A percentile compares a stretch with the other conserved stretches of the same genome.
Evolutionary conservation across 495 filamentous ascomycete genomes (phyloP).

Genomic region (Trichoderma virens): DNA sequence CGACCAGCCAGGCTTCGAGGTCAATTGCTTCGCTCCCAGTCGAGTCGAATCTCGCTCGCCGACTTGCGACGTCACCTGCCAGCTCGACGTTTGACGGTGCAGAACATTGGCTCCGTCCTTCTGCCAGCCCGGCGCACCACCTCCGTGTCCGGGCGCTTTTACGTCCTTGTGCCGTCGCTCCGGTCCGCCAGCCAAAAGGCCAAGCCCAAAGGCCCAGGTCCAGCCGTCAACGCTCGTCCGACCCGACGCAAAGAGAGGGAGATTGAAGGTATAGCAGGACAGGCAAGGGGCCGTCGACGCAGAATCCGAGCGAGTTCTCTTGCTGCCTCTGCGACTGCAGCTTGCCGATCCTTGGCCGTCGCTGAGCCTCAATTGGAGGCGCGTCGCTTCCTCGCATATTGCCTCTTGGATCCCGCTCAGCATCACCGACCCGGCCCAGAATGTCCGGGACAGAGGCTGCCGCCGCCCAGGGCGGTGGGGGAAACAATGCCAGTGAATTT

Average conservation of each 20-base stretch:
- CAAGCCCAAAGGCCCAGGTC: neutral
- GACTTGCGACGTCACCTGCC: neutral
- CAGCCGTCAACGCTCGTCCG: too few species aligned
- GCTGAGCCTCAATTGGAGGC: constrained; percentile 1
- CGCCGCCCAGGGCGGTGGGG: constrained; percentile 30
- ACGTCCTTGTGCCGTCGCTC: too few species aligned
- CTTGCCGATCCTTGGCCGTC: neutral
- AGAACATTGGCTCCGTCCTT: neutral
- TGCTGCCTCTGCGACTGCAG: neutral
- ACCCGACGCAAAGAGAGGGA: too few species aligned
- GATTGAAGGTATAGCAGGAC: too few species aligned
- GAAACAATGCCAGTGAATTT: constrained; percentile 43
- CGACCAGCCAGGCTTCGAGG: constrained; percentile 2
- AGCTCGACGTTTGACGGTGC: too few species aligned
- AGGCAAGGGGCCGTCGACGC: too few species aligned
- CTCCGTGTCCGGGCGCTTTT: too few species aligned
- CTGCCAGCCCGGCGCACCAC: too few species aligned
- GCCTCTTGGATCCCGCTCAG: too few species aligned
- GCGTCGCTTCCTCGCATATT: neutral
- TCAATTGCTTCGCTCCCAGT: neutral
- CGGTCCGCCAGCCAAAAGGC: neutral
- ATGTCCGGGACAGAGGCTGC: constrained; percentile 34
- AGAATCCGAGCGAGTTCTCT: neutral
- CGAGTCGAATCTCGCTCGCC: neutral
- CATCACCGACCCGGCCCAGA: constrained; percentile 11